phyloP scores from a whole-genome alignment of 129 eudicot species.

The Flaveria sonorensis region DNA sequence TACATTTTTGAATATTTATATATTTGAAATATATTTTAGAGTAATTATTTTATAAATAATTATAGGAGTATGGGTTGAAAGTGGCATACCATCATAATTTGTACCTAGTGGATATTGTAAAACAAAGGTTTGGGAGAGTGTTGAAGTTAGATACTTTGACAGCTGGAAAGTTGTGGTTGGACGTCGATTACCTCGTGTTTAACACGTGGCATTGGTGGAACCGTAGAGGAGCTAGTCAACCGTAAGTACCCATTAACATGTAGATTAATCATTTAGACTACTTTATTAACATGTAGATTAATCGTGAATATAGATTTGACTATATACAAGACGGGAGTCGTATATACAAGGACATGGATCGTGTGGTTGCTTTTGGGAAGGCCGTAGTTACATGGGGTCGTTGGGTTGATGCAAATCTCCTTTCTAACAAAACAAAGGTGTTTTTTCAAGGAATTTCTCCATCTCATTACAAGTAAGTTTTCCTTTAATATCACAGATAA shows the following conservation, averaged over 20 bases:
- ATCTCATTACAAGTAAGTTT: constrained; percentile 68
- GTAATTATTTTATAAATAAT: neutral
- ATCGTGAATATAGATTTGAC: constrained; percentile 51
- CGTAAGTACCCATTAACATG: constrained; percentile 31
- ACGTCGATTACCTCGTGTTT: constrained; percentile 57
- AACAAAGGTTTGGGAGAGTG: constrained; percentile 45
- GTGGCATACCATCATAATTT: constrained; percentile 51
- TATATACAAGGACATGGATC: constrained; percentile 59
- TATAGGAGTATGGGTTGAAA: constrained; percentile 51
- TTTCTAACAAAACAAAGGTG: constrained; percentile 45
- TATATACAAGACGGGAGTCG: constrained; percentile 50
- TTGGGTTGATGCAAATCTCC: constrained; percentile 52
- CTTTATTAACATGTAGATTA: no score
- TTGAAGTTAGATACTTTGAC: constrained; percentile 43
- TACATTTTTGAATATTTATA: neutral
- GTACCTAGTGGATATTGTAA: constrained; percentile 55
- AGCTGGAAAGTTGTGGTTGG: constrained; percentile 50
- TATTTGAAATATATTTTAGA: neutral
- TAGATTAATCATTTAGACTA: no score
- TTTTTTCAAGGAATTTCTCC: constrained; percentile 80
- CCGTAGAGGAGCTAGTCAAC: constrained; percentile 54
- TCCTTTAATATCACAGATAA: no score
- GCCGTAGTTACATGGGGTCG: constrained; percentile 62
- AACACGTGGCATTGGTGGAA: constrained; percentile 88
- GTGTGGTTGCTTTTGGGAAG: constrained; percentile 57